These are phyloP conservation scores for Drechslerella coelobrocha DNA, from an alignment of 2,329 filamentous ascomycete species.

Conservation along the genomic window DNA sequence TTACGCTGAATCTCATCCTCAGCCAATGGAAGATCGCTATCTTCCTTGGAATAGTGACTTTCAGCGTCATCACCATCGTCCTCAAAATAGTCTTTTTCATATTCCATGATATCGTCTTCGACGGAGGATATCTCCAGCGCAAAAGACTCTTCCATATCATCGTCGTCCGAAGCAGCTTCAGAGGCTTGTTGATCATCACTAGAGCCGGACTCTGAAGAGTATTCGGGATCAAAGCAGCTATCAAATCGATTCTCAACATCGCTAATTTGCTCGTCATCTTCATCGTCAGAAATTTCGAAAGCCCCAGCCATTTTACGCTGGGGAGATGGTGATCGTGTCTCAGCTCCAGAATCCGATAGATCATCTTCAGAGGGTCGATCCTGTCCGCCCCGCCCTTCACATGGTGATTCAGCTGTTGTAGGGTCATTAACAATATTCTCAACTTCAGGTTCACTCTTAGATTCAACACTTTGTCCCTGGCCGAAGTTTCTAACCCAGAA, in stretches of 20 bases:
- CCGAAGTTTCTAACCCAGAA: conserved; percentile 41
- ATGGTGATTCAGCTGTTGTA: conserved; percentile 10
- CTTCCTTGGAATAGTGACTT: conserved; percentile 21
- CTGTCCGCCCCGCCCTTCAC: conserved; percentile 10
- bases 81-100: conserved; percentile 32
- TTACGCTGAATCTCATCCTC: conserved; percentile 6
- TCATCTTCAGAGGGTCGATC: neutral
- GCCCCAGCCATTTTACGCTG: conserved; percentile 20
- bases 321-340: conserved; percentile 32
- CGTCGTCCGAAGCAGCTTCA: conserved; percentile 29
- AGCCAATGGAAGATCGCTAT: conserved; percentile 18
- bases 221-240: neutral
- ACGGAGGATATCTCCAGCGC: conserved; percentile 26
- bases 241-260: conserved; percentile 6
- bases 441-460: neutral
- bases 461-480: conserved; percentile 5
- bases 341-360: conserved; percentile 8
- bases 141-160: conserved; percentile 47
- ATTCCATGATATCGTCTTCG: conserved; percentile 33
- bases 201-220: conserved; percentile 3
- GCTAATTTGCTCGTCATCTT: conserved; percentile 8
- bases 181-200: conserved; percentile 2
- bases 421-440: neutral
- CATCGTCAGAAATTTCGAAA: conserved; percentile 30
- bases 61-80: conserved; percentile 41